Conservation (phyloP, 2,329 filamentous ascomycete genomes). For the Phaeosphaeriaceae sp. region DNA sequence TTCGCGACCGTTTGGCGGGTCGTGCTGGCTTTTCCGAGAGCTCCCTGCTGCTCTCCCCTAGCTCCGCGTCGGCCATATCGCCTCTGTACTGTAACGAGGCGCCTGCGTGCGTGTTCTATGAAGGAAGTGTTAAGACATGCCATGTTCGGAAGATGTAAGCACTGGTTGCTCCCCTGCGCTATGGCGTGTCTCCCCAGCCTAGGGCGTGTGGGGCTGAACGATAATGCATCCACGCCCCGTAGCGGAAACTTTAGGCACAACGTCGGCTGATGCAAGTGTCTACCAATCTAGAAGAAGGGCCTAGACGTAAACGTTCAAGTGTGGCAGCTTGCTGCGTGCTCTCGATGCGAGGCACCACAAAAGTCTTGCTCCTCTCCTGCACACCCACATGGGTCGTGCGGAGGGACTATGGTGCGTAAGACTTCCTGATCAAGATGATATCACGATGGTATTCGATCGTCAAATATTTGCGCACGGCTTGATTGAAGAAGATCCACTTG, state of each 20-base stretch:
- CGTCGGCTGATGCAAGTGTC: neutral
- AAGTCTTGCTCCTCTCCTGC: neutral
- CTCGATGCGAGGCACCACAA: neutral
- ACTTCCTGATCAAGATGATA: neutral
- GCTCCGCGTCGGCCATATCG: neutral
- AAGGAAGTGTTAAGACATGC: neutral
- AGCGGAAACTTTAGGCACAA: neutral
- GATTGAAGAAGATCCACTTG: neutral
- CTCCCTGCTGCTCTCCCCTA: neutral
- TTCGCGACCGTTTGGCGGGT: slow-evolving; percentile 15
- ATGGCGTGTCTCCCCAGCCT: too few relatives aligned
- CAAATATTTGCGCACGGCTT: neutral
- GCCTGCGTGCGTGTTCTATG: neutral
- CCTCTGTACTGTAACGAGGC: neutral
- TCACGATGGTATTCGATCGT: neutral
- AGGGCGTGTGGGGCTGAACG: neutral
- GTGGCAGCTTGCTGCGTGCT: neutral
- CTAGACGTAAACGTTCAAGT: neutral
- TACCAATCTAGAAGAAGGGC: neutral
- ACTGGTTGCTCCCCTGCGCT: neutral
- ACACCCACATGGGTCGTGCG: neutral
- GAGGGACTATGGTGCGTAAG: neutral
- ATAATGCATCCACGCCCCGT: neutral
- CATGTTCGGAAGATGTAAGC: neutral
- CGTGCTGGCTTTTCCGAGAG: slow-evolving; percentile 6